phyloP scores from a whole-genome alignment of 2,329 filamentous ascomycete species.

The Phyllosticta capitalensis region DNA sequence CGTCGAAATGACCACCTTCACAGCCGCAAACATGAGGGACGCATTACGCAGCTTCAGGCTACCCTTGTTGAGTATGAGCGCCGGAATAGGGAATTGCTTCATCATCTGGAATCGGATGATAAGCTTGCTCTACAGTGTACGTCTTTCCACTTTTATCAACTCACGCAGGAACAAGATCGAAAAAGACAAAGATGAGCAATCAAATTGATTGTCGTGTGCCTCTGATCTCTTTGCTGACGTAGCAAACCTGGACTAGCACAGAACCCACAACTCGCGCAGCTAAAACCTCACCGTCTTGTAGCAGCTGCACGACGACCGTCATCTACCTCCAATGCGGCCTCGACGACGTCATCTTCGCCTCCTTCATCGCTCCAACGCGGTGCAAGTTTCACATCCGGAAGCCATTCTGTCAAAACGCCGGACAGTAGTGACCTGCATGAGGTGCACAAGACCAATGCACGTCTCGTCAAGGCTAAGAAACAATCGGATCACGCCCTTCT shows the following conservation, averaged over 20 bases:
- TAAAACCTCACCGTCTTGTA: neutral
- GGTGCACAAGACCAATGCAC: conserved; percentile 24
- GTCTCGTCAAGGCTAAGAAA: conserved; percentile 26
- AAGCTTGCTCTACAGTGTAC: conserved; percentile 27
- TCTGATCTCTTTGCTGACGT: neutral
- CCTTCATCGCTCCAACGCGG: conserved; percentile 10
- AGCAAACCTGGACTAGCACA: neutral
- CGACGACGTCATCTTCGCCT: conserved; percentile 9
- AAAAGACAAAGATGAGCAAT: neutral
- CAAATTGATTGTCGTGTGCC: neutral
- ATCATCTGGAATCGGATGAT: conserved; percentile 26
- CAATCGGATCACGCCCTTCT: conserved; percentile 29
- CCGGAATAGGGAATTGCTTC: conserved; percentile 28
- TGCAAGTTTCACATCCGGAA: conserved; percentile 4
- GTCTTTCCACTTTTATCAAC: conserved; percentile 10
- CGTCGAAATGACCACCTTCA: conserved; percentile 24
- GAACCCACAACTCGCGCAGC: neutral
- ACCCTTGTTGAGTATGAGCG: conserved; percentile 24
- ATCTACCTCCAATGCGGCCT: neutral
- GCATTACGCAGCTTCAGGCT: conserved; percentile 23
- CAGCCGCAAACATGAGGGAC: conserved; percentile 17
- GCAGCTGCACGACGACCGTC: neutral
- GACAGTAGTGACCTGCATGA: conserved; percentile 15
- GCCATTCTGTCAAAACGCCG: neutral
- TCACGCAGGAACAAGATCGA: neutral